Conservation (phyloP, 2,329 filamentous ascomycete genomes). For the Chaetomium globosum region DNA sequence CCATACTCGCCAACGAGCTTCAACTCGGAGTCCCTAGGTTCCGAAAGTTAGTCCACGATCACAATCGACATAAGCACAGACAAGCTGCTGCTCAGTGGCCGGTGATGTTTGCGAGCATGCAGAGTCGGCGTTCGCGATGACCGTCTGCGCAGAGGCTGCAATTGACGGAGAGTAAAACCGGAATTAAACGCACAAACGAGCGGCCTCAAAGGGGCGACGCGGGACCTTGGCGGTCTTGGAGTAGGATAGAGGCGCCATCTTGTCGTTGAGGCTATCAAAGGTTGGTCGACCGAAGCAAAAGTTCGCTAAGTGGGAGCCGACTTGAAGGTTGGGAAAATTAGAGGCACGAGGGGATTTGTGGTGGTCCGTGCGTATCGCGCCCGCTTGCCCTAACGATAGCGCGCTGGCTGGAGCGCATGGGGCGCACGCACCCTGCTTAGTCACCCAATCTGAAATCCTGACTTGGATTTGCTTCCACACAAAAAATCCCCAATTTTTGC, state of each 20-base stretch:
- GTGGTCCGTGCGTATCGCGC: conserved; percentile 35
- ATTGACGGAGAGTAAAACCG: conserved; percentile 30
- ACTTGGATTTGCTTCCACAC: conserved; percentile 37
- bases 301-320: conserved; percentile 23
- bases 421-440: conserved; percentile 33
- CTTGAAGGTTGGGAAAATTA: conserved; percentile 32
- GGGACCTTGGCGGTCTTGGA: conserved; percentile 99
- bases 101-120: conserved; percentile 50
- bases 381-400: conserved; percentile 36
- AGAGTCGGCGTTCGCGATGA: conserved; percentile 41
- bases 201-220: conserved; percentile 93
- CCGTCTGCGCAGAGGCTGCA: conserved; percentile 84
- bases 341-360: conserved; percentile 34
- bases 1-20: conserved; percentile 99
- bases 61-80: conserved; percentile 93
- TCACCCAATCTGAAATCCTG: conserved; percentile 32
- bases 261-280: conserved; percentile 39
- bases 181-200: conserved; percentile 82
- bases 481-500: conserved; percentile 37
- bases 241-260: conserved; percentile 68
- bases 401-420: conserved; percentile 16
- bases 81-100: conserved; percentile 99
- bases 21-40: conserved; percentile 91
- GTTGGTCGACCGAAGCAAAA: conserved; percentile 36
- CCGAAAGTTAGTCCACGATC: conserved; percentile 68